A percentile compares a stretch with the other conserved stretches of the same genome.
Conservation (phyloP, 2,329 filamentous ascomycete genomes). For the Colletotrichum acutatum region DNA sequence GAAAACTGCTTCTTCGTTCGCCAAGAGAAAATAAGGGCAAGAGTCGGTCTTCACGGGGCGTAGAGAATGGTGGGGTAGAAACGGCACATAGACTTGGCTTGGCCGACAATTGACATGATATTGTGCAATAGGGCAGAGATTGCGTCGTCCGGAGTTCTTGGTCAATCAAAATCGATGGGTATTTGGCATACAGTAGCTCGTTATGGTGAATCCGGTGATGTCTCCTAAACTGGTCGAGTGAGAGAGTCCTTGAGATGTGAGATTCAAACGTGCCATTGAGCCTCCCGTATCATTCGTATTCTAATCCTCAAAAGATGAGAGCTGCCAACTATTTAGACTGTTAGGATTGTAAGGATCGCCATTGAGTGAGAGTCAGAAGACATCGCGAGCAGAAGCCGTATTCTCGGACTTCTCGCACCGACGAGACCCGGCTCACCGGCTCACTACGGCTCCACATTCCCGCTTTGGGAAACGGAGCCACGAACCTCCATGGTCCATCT, state of each 20-base stretch:
- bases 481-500: constrained; percentile 24
- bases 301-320: too few species aligned
- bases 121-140: constrained; percentile 29
- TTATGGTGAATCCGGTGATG: not conserved
- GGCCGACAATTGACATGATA: constrained; percentile 36
- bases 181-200: not conserved
- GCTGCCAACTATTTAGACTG: too few species aligned
- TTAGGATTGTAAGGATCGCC: not conserved
- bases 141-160: constrained; percentile 27
- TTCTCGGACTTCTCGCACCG: not conserved
- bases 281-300: too few species aligned
- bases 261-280: too few species aligned
- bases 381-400: not conserved
- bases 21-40: constrained; percentile 49
- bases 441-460: constrained; percentile 17
- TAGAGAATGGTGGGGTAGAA: constrained; percentile 14
- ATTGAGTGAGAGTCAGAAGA: rapidly evolving
- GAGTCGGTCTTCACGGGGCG: not conserved
- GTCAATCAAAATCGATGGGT: constrained; percentile 23
- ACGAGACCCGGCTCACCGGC: constrained; percentile 7
- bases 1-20: constrained; percentile 50
- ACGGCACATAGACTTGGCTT: constrained; percentile 34
- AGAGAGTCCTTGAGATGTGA: not conserved
- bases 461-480: constrained; percentile 28
- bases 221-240: not conserved